Percentiles rank a stretch among this genome's conserved stretches.
Evolutionary conservation across 805 yeast genomes (phyloP).

Genomic region (Teunomyces kruisii): DNA sequence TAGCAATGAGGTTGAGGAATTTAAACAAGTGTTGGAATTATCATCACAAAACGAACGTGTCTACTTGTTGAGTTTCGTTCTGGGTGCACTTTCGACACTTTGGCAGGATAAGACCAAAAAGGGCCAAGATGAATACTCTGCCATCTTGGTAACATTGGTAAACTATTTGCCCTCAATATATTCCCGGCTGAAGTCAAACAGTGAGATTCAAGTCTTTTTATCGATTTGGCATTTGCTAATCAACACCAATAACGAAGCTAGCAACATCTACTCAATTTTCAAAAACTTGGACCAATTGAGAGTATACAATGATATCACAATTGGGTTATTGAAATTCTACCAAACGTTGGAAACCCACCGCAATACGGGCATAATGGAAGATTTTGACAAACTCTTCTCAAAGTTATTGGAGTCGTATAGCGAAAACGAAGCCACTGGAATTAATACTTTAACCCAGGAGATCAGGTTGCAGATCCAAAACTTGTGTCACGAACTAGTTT

Average conservation of each 20-base stretch:
- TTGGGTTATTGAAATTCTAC: conserved; percentile 23
- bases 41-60: conserved; percentile 19
- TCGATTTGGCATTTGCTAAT: conserved; percentile 27
- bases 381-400: conserved; percentile 14
- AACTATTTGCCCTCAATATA: conserved; percentile 22
- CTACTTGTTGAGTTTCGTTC: conserved; percentile 35
- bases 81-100: conserved; percentile 38
- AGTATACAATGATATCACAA: conserved; percentile 27
- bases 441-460: conserved; percentile 18
- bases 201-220: conserved; percentile 21
- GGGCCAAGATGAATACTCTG: conserved; percentile 13
- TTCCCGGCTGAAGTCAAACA: conserved; percentile 19
- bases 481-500: conserved; percentile 22
- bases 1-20: conserved; percentile 22
- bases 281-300: conserved; percentile 21
- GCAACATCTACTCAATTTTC: conserved; percentile 23
- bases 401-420: conserved; percentile 11
- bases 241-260: conserved; percentile 10
- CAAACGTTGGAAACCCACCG: conserved; percentile 6
- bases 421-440: conserved; percentile 4
- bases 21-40: conserved; percentile 31
- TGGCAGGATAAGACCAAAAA: conserved; percentile 20
- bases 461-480: conserved; percentile 24
- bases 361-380: conserved; percentile 4
- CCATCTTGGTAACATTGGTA: conserved; percentile 21